These are phyloP conservation scores for Auxenochlorella protothecoides DNA, from an alignment of 139 green algal species.

Conservation along the genomic window DNA sequence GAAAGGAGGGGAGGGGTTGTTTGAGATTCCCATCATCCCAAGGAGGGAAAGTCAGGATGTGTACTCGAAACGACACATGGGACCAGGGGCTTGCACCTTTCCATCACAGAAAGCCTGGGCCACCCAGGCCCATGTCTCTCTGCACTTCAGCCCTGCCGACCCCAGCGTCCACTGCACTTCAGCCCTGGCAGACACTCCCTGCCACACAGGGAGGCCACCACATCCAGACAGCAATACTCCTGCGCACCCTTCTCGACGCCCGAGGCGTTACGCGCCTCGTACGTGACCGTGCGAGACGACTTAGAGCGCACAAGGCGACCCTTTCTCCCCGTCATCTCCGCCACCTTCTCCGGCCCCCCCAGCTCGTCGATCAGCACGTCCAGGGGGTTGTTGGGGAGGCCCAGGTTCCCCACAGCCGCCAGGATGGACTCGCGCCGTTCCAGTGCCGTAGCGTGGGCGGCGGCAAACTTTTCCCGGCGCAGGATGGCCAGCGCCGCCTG, in stretches of 20 bases:
- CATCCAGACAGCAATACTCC: neutral
- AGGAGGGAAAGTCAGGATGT: too few relatives aligned
- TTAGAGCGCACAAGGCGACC: conserved; percentile 40
- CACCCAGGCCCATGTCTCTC: too few relatives aligned
- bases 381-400: conserved; percentile 75
- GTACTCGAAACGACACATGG: too few relatives aligned
- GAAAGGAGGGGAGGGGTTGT: conserved; percentile 22
- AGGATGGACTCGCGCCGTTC: conserved; percentile 17
- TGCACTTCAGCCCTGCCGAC: too few relatives aligned
- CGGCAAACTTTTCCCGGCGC: neutral
- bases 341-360: conserved; percentile 46
- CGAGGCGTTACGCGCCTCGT: conserved; percentile 25
- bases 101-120: too few relatives aligned
- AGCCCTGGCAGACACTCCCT: too few relatives aligned
- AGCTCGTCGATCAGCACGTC: conserved; percentile 72
- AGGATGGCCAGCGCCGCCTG: neutral
- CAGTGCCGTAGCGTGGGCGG: neutral
- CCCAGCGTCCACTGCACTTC: too few relatives aligned
- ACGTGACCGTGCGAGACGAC: conserved; percentile 34
- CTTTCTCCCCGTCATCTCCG: conserved; percentile 74
- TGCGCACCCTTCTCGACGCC: conserved; percentile 21
- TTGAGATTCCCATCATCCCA: too few relatives aligned
- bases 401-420: conserved; percentile 20
- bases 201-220: too few relatives aligned
- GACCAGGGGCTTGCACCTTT: too few relatives aligned